Evolutionary conservation across 2,329 filamentous ascomycete species (phyloP), one percentile per base, ranked within the genome.

Genomic region (Chalara sp.): DNA sequence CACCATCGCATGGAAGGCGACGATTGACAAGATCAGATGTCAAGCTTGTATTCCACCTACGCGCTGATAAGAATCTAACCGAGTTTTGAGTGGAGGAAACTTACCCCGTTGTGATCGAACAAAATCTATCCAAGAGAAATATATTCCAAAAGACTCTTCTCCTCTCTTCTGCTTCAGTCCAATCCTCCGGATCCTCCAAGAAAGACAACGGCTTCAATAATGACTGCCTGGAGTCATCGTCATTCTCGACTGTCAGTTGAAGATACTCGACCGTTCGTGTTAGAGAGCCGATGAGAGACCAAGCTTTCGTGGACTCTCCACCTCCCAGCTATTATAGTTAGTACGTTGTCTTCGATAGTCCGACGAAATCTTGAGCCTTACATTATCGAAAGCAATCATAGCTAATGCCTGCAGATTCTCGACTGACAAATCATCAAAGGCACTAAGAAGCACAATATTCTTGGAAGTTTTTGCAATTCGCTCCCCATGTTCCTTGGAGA

Each of bases 121-220:
- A 66, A 47, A 62, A 57, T 41, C 59, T 57, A 30, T 66, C 64
- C 6, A 61, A 61, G 60, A 57, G 64, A 68, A 62, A 74, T 8
- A 66, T 55, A 21, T 53, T 63, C 64, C 65, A 67, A 43, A 67
- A 66, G 6, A 66, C 52, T 5, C 65, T 49, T 31, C 64, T 53
- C 32, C 65, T 52, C 37, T 63, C 57, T 54, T 67, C 65, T 13
- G 49, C 55, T 37, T 65, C 63, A 1, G 56, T 54, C 63, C 64
- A 66, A 44, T 55, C 49, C 13, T 48, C 44, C 12, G 63, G 44
- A 2, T 47, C 37, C 5, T 56, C 30, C 6, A 66, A 48, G 8
- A 52, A 54, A 6, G 47, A 45, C n/a, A 57, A 53, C 21, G 61
- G 58, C 30, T 57, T 50, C 0, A 55, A 52, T 4, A 61, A 49